Evolutionary conservation across 2,329 filamentous ascomycete genomes (phyloP), one percentile per base, ranked within the genome.

Genomic region (Blastomyces silverae): DNA sequence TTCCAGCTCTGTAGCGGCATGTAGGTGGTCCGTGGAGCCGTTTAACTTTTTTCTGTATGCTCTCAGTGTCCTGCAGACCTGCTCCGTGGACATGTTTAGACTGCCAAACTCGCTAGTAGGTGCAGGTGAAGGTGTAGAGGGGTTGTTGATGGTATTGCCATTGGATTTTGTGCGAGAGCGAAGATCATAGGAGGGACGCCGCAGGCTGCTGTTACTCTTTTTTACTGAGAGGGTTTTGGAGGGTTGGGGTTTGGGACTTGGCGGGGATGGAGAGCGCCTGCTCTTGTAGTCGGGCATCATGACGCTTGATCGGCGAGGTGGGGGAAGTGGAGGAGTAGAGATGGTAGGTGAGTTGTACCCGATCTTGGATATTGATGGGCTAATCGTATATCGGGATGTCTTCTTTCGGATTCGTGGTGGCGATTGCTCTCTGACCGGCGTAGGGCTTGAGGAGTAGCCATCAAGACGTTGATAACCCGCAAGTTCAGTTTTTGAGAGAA

Each of bases 401-500:
- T 83, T 83, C 68, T 81, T 84, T 34, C 80, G 81, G n/a, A 86
- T 69, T 57, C 82, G 79, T 6, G 81, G 81, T 0, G 84, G 79
- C 20, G 79, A 81, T 46, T 75, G 70, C 53, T 77, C 79, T n/a
- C 80, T 77, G 6, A 78, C 76, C 5, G 76, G 77, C 5, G 77
- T 77, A 17, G 78, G 75, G 4, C 77, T 79, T 20, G 74, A 73
- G n/a, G 75, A 70, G 4, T 80, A 76, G 28, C 75, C 76, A n/a
- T 80, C 79, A 22, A 80, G 78, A 63, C 81, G 79, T 67, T 84
- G 82, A 63, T 96, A 92, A 66, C 92, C 90, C 10, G 91, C 89
- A 52, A 97, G 80, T 71, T 97, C 93, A 0, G 89, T 88, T 70
- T 90, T 91, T 1, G 92, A 96, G 42, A 97, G 81, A 10, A 99